phyloP scores from a whole-genome alignment of 495 filamentous ascomycete species.

The Tuber indicum region DNA sequence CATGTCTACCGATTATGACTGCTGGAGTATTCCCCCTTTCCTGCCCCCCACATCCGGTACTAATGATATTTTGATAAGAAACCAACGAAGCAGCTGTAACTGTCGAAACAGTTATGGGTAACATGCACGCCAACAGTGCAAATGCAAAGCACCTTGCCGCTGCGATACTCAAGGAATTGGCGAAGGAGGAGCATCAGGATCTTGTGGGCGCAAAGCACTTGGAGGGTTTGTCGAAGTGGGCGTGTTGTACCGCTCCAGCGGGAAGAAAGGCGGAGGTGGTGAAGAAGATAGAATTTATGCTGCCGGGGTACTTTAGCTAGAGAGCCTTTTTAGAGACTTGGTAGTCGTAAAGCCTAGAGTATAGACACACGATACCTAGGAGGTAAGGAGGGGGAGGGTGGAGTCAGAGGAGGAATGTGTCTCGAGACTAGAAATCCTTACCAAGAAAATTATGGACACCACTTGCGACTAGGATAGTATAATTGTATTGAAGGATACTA shows the following conservation, averaged over 20 bases:
- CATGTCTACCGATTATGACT: constrained; percentile 99
- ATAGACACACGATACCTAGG: background rate
- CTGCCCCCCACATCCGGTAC: background rate
- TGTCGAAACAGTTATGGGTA: constrained; percentile 93
- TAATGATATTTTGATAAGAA: constrained; percentile 16
- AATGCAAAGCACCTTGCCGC: constrained; percentile 82
- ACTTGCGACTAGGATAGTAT: background rate
- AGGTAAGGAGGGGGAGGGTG: background rate
- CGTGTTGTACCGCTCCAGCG: constrained; percentile 64
- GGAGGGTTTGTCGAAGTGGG: constrained; percentile 55
- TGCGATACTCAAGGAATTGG: constrained; percentile 79
- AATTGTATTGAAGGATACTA: background rate
- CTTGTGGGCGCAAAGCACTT: constrained; percentile 72
- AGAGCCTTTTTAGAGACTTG: background rate
- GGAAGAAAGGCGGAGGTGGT: constrained; percentile 58
- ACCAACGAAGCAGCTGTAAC: constrained; percentile 66
- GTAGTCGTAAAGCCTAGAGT: background rate
- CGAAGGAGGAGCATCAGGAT: constrained; percentile 65
- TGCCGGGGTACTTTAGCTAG: constrained; percentile 43
- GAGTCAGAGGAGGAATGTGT: background rate
- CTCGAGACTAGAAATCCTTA: background rate
- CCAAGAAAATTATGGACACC: background rate
- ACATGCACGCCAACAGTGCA: constrained; percentile 84
- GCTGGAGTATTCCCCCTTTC: constrained; percentile 62
- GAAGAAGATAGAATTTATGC: constrained; percentile 69